Evolutionary conservation across 2,329 filamentous ascomycete genomes (phyloP), one percentile per base, ranked within the genome.

Genomic region (Ceratocystis ficicola): DNA sequence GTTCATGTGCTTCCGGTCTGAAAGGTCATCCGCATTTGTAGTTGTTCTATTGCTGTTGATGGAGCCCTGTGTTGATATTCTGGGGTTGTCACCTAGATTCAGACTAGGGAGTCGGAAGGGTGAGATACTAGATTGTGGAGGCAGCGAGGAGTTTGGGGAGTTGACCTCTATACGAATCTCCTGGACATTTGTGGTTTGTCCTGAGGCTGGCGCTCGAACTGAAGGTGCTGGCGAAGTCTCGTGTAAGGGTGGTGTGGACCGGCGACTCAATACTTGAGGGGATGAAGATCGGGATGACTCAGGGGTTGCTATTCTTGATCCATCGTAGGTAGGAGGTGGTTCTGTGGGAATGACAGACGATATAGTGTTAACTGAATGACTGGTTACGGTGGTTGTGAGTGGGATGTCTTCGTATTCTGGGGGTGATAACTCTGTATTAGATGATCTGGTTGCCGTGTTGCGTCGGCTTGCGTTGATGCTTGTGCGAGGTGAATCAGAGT

Each of bases 21-120:
- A 57, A 41, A 48, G 22, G 28, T 10, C 48, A 57, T 46, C 65
- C 36, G 68, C 67, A 30, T 32, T 65, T 17, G 52, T 28, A 67
- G 62, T 25, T 65, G 44, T 59, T 7, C 72, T 70, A 20, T 69
- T 59, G 17, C 76, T 74, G 62, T 71, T 71, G 4, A 75, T 46
- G 28, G 77, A 80, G n/a, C 80, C 80, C 70, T 85, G 80, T 61
- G 85, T 79, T 30, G 84, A 78, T 70, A 86, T 86, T 69, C 80
- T 78, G 2, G 83, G 83, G 30, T 86, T 72, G 32, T 72, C 72
- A 20, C 73, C 70, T 41, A 85, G 74, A 61, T 77, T 76, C 69
- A 85, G 70, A 69, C 79, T 83, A 1, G 83, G 82, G 61, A 85
- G 73, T 68, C 79, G 80, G 46, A 61, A 55, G 41, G 65, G 52